A percentile compares a stretch with the other conserved stretches of the same genome.
Conservation (phyloP, 2,329 filamentous ascomycete species). For the Metarhizium guizhouense region DNA sequence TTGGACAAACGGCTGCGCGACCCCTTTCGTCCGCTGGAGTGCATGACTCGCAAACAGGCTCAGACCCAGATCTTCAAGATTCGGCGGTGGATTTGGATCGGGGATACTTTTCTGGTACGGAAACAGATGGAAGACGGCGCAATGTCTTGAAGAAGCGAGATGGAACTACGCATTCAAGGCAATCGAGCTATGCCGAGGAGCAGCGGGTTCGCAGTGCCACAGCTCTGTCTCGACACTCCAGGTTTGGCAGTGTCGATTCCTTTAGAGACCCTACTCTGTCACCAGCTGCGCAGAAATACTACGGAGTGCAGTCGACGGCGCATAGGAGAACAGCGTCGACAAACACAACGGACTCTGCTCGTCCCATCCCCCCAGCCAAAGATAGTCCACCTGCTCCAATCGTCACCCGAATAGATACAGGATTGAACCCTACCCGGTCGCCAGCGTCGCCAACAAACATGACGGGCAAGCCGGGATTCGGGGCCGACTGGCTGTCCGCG, state of each 20-base stretch:
- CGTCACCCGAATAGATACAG: slow-evolving; percentile 50
- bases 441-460: slow-evolving; percentile 31
- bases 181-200: slow-evolving; percentile 71
- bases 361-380: slow-evolving; percentile 42
- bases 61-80: slow-evolving; percentile 34
- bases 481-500: slow-evolving; percentile 47
- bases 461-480: slow-evolving; percentile 31
- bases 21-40: slow-evolving; percentile 46
- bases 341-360: slow-evolving; percentile 44
- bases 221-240: slow-evolving; percentile 62
- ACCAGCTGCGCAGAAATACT: slow-evolving; percentile 64
- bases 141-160: slow-evolving; percentile 77
- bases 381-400: slow-evolving; percentile 41
- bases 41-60: slow-evolving; percentile 30
- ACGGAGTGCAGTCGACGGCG: slow-evolving; percentile 39
- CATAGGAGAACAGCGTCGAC: slow-evolving; percentile 55
- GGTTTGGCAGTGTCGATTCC: slow-evolving; percentile 72
- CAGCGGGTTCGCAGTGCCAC: slow-evolving; percentile 57
- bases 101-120: slow-evolving; percentile 88
- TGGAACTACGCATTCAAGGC: slow-evolving; percentile 53
- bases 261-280: slow-evolving; percentile 51
- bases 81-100: slow-evolving; percentile 61
- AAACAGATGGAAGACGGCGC: slow-evolving; percentile 65
- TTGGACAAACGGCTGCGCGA: slow-evolving; percentile 27
- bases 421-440: slow-evolving; percentile 28